Base-by-base conservation (phyloP, 1,284 basidiomycete species). In the Tilletia setariae region DNA sequence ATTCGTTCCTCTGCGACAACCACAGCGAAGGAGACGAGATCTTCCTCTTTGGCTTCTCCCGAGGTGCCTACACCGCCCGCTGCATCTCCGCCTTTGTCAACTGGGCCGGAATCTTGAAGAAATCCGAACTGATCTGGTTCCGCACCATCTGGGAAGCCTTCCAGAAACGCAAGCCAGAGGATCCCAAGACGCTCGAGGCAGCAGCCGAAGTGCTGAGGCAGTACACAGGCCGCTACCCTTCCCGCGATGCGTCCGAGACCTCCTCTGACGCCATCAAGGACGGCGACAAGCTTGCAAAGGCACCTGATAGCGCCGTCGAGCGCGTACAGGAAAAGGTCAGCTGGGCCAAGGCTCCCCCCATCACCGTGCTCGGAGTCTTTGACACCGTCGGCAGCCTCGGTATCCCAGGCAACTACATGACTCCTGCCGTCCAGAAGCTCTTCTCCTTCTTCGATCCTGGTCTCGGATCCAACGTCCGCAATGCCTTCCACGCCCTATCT, bases 1-100 rank as follows among this genome's bases (percentile, higher is more conserved):
- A 89, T 77, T 84, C 82, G 56, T 91, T 88, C 79, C 77, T 91
- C 65, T 90, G 90, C 88, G 84, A 88, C 68, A 90, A 78, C 61
- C 78, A 78, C 63, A 71, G 69, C 42, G 77, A 75, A 13, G 79
- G 79, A 0, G 84, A 85, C 69, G 78, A 78, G 64, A 79, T 85
- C 67, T 85, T 75, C 73, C 74, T 85, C 51, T 83, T 84, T 64
- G 84, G 84, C 43, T 65, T 65, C 19, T 65, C 64, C 13, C 64
- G 64, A 16, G 64, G 64, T 30, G 64, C 64, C 28, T 65, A 49
- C 47, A 65, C 44, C 28, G 67, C 67, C 4, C 51, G 67, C 21
- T 67, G 67, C 42, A 44, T 67, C 23, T 11, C 40, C 28, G 67
- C 49, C 19, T 63, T 67, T 30, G 23, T 67, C 21, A 64, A 67